These are phyloP conservation scores for Mariannaea elegans DNA, from an alignment of 2,329 filamentous ascomycete species.

Conservation along the genomic window DNA sequence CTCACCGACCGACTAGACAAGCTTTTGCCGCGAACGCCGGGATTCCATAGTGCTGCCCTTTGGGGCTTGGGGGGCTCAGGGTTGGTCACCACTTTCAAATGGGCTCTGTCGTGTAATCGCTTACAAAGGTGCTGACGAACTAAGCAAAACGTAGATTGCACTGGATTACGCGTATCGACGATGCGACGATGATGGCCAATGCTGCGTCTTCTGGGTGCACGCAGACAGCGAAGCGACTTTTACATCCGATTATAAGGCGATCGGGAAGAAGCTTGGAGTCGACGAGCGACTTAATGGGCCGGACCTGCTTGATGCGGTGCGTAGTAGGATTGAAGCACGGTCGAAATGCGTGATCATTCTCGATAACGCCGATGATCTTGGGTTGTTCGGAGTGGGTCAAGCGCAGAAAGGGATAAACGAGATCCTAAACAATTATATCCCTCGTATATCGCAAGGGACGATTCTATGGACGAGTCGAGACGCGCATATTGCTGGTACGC, in stretches of 20 bases:
- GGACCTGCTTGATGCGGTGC: not conserved
- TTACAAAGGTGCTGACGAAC: slow-evolving; percentile 11
- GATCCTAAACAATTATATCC: not conserved
- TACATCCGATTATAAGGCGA: not conserved
- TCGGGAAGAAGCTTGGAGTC: not conserved
- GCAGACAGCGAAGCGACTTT: not conserved
- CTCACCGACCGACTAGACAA: slow-evolving; percentile 25
- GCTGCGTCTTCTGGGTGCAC: slow-evolving; percentile 20
- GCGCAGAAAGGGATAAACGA: not conserved
- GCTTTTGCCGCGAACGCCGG: not conserved
- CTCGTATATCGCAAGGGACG: slow-evolving; percentile 27
- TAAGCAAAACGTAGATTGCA: slow-evolving; percentile 48
- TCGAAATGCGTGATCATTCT: slow-evolving; percentile 7
- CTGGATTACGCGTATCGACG: slow-evolving; percentile 45
- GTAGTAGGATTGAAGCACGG: not conserved
- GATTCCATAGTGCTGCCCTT: slow-evolving; percentile 35
- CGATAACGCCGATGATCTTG: slow-evolving; percentile 22
- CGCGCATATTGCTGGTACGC: slow-evolving; percentile 35
- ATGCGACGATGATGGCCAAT: slow-evolving; percentile 30
- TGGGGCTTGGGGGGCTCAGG: slow-evolving; percentile 30
- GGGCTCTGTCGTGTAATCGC: not conserved
- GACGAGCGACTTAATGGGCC: not conserved
- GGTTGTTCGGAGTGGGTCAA: not conserved
- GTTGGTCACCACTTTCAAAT: not conserved
- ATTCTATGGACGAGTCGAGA: slow-evolving; percentile 48